Evolutionary conservation across 1,284 basidiomycete species (phyloP).

Genomic region (Moesziomyces antarcticus): DNA sequence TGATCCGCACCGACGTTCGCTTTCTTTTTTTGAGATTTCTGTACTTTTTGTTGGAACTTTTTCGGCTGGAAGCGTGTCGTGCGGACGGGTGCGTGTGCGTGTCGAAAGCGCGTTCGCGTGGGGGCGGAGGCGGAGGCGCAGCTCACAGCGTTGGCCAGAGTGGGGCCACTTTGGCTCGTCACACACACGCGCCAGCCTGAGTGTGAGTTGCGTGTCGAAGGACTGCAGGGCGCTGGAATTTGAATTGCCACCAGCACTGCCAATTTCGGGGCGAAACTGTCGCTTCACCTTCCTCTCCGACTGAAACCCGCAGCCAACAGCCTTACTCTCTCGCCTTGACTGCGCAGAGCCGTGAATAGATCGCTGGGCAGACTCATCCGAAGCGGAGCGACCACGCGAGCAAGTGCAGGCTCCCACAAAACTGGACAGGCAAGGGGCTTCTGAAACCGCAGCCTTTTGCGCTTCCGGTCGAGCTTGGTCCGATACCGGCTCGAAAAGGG

Average conservation of each 20-base stretch:
- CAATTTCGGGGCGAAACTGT: neutral
- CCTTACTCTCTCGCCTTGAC: too few relatives aligned
- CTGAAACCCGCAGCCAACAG: too few relatives aligned
- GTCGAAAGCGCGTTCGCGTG: slow-evolving; percentile 2
- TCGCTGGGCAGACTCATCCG: neutral
- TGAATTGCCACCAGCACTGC: neutral
- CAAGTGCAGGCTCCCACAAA: neutral
- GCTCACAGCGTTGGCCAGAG: neutral
- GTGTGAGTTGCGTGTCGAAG: too few relatives aligned
- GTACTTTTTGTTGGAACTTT: too few relatives aligned
- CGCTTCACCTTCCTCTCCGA: neutral
- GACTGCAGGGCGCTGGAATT: too few relatives aligned
- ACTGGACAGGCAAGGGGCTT: slow-evolving; percentile 4
- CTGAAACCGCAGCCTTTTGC: slow-evolving; percentile 14
- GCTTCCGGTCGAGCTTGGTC: slow-evolving; percentile 4
- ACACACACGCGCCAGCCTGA: too few relatives aligned
- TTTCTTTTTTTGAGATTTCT: neutral
- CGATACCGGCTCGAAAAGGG: neutral
- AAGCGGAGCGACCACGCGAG: neutral
- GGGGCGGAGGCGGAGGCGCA: neutral
- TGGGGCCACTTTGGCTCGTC: slow-evolving; percentile 7
- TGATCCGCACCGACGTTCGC: neutral
- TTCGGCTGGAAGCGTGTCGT: too few relatives aligned
- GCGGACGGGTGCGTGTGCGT: too few relatives aligned
- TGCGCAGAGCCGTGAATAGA: too few relatives aligned